These are phyloP conservation scores for Rutstroemia sp. DNA, from an alignment of 2,329 filamentous ascomycete genomes.

Conservation along the genomic window DNA sequence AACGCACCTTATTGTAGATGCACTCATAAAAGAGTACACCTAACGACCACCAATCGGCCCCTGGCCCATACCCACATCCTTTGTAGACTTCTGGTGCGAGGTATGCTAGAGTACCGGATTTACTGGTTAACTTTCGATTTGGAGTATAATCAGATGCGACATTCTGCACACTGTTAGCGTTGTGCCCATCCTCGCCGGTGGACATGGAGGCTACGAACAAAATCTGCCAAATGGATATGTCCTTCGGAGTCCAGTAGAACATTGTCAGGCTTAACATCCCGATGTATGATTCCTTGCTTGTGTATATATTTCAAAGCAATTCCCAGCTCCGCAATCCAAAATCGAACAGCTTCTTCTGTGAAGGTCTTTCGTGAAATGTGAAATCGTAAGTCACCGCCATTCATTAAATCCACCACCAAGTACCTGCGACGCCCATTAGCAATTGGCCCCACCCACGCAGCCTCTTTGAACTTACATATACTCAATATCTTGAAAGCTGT, in stretches of 20 bases:
- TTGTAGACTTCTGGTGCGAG: constrained; percentile 92
- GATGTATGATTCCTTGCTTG: constrained; percentile 78
- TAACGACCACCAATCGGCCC: constrained; percentile 98
- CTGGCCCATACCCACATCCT: constrained; percentile 79
- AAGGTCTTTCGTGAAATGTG: constrained; percentile 98
- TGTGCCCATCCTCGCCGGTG: neutral
- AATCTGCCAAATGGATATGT: constrained; percentile 95
- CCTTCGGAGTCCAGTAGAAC: constrained; percentile 81
- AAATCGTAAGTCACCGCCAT: constrained; percentile 89
- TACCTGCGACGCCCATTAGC: constrained; percentile 46
- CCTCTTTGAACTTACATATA: constrained; percentile 65
- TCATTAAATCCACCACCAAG: constrained; percentile 97
- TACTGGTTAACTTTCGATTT: constrained; percentile 79
- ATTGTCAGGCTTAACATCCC: constrained; percentile 89
- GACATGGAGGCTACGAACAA: constrained; percentile 51
- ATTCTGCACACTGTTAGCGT: constrained; percentile 57
- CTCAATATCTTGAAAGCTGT: constrained; percentile 98
- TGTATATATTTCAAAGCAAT: constrained; percentile 88
- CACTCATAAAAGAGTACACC: constrained; percentile 99
- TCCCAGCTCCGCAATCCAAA: constrained; percentile 93
- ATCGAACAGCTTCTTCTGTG: constrained; percentile 91
- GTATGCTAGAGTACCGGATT: constrained; percentile 93
- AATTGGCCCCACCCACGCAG: neutral
- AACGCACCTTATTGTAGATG: constrained; percentile 89
- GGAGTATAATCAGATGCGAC: constrained; percentile 90